Percentiles rank a stretch among this genome's conserved stretches.
Conservation (phyloP, 2,329 filamentous ascomycete genomes). For the Sporothrix luriei region DNA sequence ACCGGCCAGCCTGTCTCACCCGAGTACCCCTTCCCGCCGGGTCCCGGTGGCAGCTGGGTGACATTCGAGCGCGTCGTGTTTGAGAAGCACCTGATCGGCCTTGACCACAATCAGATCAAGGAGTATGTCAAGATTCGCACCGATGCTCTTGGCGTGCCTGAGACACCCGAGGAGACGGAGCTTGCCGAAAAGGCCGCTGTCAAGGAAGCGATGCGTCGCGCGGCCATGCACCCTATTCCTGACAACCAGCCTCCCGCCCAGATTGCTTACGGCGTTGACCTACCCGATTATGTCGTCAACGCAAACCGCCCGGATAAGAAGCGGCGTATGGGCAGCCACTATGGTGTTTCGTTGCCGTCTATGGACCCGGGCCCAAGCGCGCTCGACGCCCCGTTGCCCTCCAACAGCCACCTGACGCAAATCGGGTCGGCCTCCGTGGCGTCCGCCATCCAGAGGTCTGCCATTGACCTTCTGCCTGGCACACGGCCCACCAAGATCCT, state of each 20-base stretch:
- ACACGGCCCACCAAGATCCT: constrained; percentile 61
- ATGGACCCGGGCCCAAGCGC: constrained; percentile 3
- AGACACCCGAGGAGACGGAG: constrained; percentile 46
- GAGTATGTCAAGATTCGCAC: constrained; percentile 62
- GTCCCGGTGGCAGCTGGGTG: constrained; percentile 65
- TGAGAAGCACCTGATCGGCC: constrained; percentile 56
- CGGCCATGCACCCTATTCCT: constrained; percentile 48
- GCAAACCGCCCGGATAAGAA: constrained; percentile 47
- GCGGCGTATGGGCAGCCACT: constrained; percentile 46
- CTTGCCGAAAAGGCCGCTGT: constrained; percentile 50
- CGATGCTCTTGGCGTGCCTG: constrained; percentile 42
- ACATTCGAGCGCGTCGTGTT: constrained; percentile 65
- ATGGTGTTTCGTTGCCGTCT: constrained; percentile 22
- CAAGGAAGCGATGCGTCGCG: constrained; percentile 51
- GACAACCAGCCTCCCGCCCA: constrained; percentile 49
- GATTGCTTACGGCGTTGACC: constrained; percentile 55
- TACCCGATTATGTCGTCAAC: constrained; percentile 50
- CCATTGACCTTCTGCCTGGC: constrained; percentile 52
- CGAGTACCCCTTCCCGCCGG: constrained; percentile 56
- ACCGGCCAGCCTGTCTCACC: constrained; percentile 52
- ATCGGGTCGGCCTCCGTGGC: constrained; percentile 33
- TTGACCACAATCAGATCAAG: constrained; percentile 62
- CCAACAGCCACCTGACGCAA: constrained; percentile 10
- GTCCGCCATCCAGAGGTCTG: constrained; percentile 34
- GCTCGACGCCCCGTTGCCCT: background rate